phyloP scores from a whole-genome alignment of 495 filamentous ascomycete species.

The Xylaria intraflava region DNA sequence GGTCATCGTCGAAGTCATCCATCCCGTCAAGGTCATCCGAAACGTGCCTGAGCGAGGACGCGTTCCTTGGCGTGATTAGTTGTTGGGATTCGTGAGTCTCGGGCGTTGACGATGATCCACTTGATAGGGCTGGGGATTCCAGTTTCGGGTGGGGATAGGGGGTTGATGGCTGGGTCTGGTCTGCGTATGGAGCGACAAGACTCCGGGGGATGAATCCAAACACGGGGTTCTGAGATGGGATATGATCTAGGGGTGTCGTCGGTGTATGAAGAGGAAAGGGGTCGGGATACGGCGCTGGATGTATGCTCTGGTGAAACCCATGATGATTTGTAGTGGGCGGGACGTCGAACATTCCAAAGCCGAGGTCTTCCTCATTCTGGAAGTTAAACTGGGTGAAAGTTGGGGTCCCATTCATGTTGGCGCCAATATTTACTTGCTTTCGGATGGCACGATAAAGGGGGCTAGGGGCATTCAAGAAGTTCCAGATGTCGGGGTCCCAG shows the following conservation, averaged over 20 bases:
- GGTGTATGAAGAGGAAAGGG: constrained; percentile 7
- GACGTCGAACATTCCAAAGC: constrained; percentile 9
- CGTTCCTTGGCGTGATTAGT: constrained; percentile 11
- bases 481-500: background rate
- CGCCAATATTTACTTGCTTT: background rate
- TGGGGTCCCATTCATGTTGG: constrained; percentile 16
- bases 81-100: constrained; percentile 18
- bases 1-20: background rate
- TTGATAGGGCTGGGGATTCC: constrained; percentile 15
- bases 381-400: constrained; percentile 10
- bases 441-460: background rate
- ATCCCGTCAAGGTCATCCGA: background rate
- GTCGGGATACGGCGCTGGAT: background rate
- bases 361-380: constrained; percentile 12
- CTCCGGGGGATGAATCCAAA: constrained; percentile 6
- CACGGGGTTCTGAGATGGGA: background rate
- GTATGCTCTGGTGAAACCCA: constrained; percentile 3
- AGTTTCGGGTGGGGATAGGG: constrained; percentile 5
- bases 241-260: background rate
- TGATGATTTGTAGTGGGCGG: constrained; percentile 6
- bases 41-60: background rate
- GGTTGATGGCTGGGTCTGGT: background rate
- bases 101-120: constrained; percentile 18
- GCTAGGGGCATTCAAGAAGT: background rate
- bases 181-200: constrained; percentile 3